These are phyloP conservation scores for Huntiella abstrusa DNA, from an alignment of 2,329 filamentous ascomycete genomes.

Conservation along the genomic window DNA sequence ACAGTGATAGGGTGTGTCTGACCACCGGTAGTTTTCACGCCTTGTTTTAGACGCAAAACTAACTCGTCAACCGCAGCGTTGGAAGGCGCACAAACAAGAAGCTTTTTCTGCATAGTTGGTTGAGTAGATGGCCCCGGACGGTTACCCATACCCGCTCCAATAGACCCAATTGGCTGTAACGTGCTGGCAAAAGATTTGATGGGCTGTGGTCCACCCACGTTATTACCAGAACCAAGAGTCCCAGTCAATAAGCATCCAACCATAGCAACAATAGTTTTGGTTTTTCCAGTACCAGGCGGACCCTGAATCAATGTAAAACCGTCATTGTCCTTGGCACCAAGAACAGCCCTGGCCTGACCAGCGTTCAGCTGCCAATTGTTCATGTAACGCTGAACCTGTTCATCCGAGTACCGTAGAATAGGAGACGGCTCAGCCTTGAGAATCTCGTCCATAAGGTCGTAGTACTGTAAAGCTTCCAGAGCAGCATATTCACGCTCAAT, in stretches of 20 bases:
- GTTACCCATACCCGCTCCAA: background rate
- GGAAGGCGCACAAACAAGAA: conserved; percentile 93
- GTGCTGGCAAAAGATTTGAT: background rate
- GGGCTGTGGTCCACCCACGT: background rate
- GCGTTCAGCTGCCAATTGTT: conserved; percentile 68
- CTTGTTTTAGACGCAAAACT: conserved; percentile 77
- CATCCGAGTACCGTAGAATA: conserved; percentile 61
- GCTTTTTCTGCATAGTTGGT: conserved; percentile 41
- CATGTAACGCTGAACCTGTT: conserved; percentile 49
- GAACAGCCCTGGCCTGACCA: conserved; percentile 78
- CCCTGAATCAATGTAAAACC: conserved; percentile 93
- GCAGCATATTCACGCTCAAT: conserved; percentile 92
- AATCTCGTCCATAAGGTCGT: conserved; percentile 88
- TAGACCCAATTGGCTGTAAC: conserved; percentile 5
- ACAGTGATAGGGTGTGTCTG: conserved; percentile 62
- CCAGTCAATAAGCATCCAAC: conserved; percentile 68
- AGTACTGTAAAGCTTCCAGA: conserved; percentile 77
- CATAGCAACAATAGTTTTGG: conserved; percentile 93
- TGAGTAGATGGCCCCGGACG: background rate
- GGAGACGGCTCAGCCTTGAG: conserved; percentile 77
- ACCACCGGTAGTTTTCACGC: conserved; percentile 61
- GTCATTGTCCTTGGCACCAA: conserved; percentile 86
- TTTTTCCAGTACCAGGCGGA: conserved; percentile 92
- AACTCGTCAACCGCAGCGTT: conserved; percentile 95
- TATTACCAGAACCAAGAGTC: conserved; percentile 19